A percentile compares a stretch with the other conserved stretches of the same genome.
phyloP scores from a whole-genome alignment of 2,329 filamentous ascomycete genomes.

The Colletotrichum eleusines region DNA sequence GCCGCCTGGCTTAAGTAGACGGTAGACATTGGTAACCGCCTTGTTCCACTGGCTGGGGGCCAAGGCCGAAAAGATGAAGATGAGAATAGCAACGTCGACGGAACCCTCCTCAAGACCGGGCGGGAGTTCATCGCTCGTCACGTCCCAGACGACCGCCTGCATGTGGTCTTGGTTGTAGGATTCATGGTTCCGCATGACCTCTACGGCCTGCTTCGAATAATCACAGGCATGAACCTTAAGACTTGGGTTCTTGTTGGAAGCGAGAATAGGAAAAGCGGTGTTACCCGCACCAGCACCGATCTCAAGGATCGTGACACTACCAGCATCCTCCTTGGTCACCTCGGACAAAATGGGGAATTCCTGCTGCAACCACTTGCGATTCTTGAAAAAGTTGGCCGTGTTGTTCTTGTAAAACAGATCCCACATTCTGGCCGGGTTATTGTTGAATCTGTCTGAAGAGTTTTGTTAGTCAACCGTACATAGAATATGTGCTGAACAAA shows the following conservation, averaged over 20 bases:
- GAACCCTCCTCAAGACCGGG: conserved; percentile 81
- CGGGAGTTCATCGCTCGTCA: conserved; percentile 78
- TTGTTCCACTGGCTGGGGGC: conserved; percentile 86
- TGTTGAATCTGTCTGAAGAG: conserved; percentile 81
- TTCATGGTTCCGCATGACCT: conserved; percentile 87
- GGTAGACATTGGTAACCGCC: conserved; percentile 84
- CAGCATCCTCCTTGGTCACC: conserved; percentile 77
- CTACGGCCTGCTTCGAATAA: conserved; percentile 94
- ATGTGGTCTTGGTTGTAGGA: conserved; percentile 80
- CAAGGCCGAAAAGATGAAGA: conserved; percentile 97
- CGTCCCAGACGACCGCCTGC: conserved; percentile 95
- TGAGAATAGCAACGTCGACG: conserved; percentile 92
- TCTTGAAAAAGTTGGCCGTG: conserved; percentile 97
- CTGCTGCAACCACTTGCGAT: conserved; percentile 95
- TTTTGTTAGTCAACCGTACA: conserved; percentile 54
- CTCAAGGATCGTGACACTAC: conserved; percentile 81
- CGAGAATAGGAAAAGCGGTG: conserved; percentile 91
- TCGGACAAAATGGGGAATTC: conserved; percentile 92
- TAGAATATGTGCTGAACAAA: conserved; percentile 34
- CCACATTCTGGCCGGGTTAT: conserved; percentile 95
- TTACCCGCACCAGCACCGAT: conserved; percentile 97
- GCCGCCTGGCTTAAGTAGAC: conserved; percentile 91
- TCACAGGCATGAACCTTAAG: conserved; percentile 94
- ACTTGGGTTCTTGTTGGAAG: conserved; percentile 83
- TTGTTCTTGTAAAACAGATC: conserved; percentile 99